Base-by-base conservation (phyloP, 768 basidiomycete species). In the Podaxis carcinomalis region DNA sequence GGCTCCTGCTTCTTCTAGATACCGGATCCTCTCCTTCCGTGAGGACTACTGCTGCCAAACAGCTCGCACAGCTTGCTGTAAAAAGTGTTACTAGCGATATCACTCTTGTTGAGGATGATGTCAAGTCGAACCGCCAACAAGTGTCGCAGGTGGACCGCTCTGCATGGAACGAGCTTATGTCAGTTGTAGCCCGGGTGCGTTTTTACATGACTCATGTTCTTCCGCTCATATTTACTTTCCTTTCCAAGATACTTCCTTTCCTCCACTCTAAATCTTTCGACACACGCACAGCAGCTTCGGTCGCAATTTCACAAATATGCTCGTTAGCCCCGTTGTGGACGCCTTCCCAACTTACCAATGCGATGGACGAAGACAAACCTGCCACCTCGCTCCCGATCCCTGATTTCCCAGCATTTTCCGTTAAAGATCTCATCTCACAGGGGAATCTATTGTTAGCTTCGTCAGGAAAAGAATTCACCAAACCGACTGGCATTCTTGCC, bases 31-130 rank as follows among this genome's bases (percentile, higher is more conserved):
- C 94, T 2, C 75, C 83, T 44, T 89, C 90, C 53, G 89, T 99
- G 65, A 85, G 95, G 70, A 87, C 87, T 64, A 97, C 97, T n/a
- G 96, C 97, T 0, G 95, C 95, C 4, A 95, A 93, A 68, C 97
- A 99, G 72, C 81, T 99, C 49, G 95, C 95, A 0, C 92, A 95
- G 64, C 80, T 99, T 56, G 94, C 94, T 0, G 88, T 85, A 19
- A 89, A 93, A 74, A 88, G 88, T 65, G 89, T 97, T 61, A 86
- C 87, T 59, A 87, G 83, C 69, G 91, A 93, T 79, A 88, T 92
- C 56, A 79, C 85, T n/a, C 76, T 87, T 65, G 73, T 77, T 55
- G 89, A 92, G 68, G 90, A 93, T 63, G 87, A 92, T 71, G 75
- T 89, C 66, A 92, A 91, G 71, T 76, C 82, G 36, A 77, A 69